These are phyloP conservation scores for Rosa lucieae DNA, from an alignment of 306 rosid species.

Conservation along the genomic window DNA sequence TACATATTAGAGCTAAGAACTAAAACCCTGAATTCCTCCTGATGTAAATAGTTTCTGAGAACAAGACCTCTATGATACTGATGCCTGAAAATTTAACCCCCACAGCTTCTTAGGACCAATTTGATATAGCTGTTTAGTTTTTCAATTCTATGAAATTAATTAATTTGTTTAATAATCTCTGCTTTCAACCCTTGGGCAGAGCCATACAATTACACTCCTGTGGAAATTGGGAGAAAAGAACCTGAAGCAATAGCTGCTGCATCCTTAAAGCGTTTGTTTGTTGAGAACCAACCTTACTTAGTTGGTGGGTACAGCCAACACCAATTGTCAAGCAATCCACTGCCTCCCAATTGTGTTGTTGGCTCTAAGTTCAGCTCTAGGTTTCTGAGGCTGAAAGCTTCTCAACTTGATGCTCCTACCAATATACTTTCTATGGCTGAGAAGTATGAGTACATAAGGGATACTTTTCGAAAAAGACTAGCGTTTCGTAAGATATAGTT, in stretches of 20 bases:
- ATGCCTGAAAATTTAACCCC: neutral
- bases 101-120: neutral
- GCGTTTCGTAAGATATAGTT: conserved; percentile 63
- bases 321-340: too few relatives aligned
- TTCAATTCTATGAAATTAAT: neutral
- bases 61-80: neutral
- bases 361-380: conserved; percentile 69
- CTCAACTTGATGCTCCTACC: conserved; percentile 62
- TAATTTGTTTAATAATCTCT: conserved; percentile 24
- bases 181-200: conserved; percentile 49
- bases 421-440: conserved; percentile 79
- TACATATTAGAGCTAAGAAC: neutral
- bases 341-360: neutral
- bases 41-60: neutral
- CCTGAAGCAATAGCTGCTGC: conserved; percentile 99
- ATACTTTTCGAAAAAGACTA: conserved; percentile 76
- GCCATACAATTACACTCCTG: conserved; percentile 80
- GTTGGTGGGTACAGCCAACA: too few relatives aligned
- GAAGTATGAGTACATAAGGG: conserved; percentile 83
- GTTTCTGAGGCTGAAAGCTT: conserved; percentile 62
- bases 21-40: neutral
- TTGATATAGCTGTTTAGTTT: neutral
- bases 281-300: too few relatives aligned
- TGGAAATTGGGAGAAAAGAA: conserved; percentile 89
- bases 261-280: conserved; percentile 22